phyloP scores from a whole-genome alignment of 225 moss, liverwort and hornwort genomes.

The Lunularia cruciata region DNA sequence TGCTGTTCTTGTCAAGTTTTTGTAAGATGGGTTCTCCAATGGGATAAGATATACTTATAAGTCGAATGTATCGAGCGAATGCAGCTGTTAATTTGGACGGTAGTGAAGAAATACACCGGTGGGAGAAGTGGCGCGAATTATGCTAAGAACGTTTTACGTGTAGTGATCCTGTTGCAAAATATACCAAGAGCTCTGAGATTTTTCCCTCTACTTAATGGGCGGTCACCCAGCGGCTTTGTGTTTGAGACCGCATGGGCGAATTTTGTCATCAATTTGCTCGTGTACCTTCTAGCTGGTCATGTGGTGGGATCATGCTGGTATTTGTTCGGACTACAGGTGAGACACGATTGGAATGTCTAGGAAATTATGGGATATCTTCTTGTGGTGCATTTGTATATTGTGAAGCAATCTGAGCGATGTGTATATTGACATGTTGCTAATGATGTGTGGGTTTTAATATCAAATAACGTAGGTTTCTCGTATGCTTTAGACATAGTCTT shows the following conservation, averaged over 20 bases:
- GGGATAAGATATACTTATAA: neutral
- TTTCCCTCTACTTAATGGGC: conserved; percentile 54
- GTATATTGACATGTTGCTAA: too few relatives aligned
- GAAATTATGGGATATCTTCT: neutral
- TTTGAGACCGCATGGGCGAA: conserved; percentile 92
- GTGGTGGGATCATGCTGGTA: conserved; percentile 91
- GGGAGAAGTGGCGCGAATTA: conserved; percentile 50
- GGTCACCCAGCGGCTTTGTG: conserved; percentile 64
- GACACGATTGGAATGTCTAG: neutral
- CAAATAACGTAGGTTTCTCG: too few relatives aligned
- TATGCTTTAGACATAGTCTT: too few relatives aligned
- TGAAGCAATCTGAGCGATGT: too few relatives aligned
- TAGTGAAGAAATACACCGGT: conserved; percentile 42
- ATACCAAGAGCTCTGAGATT: conserved; percentile 66
- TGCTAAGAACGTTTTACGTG: conserved; percentile 59
- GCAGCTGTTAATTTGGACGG: conserved; percentile 70
- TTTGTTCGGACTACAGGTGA: conserved; percentile 77
- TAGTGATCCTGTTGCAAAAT: conserved; percentile 65
- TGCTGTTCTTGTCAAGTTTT: neutral
- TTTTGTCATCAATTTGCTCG: conserved; percentile 72
- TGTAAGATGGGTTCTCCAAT: too few relatives aligned
- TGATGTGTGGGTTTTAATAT: too few relatives aligned
- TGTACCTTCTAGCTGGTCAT: conserved; percentile 72
- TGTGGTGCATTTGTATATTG: too few relatives aligned
- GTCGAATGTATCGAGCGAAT: neutral